A percentile compares a stretch with the other conserved stretches of the same genome.
Conservation (phyloP, 2,329 filamentous ascomycete species). For the Talaromyces atroroseus region DNA sequence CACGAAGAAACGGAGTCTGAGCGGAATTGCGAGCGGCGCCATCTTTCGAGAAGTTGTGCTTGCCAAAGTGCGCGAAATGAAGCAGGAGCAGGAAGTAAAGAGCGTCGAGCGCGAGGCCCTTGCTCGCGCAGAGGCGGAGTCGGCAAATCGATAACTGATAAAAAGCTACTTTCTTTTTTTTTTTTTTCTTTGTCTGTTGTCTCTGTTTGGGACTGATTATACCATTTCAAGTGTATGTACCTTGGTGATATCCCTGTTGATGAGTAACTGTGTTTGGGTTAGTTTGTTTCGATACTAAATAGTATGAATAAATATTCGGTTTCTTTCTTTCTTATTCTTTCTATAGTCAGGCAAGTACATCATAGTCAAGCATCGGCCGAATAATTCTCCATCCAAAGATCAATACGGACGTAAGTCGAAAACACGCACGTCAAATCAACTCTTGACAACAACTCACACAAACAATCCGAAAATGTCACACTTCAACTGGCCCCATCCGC, state of each 20-base stretch:
- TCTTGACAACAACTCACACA: too few species aligned
- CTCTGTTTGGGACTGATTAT: not conserved
- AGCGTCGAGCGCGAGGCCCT: slow-evolving; percentile 58
- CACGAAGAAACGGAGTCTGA: slow-evolving; percentile 49
- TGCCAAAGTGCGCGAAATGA: slow-evolving; percentile 88
- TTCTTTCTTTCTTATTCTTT: too few species aligned
- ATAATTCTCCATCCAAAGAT: too few species aligned
- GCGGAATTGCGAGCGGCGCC: slow-evolving; percentile 57
- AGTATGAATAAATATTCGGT: too few species aligned
- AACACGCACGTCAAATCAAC: too few species aligned
- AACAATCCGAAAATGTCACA: slow-evolving; percentile 19
- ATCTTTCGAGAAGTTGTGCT: slow-evolving; percentile 94
- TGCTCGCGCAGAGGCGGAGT: slow-evolving; percentile 31
- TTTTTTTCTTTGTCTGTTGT: not conserved
- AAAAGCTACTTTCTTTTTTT: not conserved
- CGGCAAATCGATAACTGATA: slow-evolving; percentile 8
- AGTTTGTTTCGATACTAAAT: too few species aligned
- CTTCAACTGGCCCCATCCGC: slow-evolving; percentile 44
- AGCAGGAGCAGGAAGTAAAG: slow-evolving; percentile 73
- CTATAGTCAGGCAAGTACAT: too few species aligned
- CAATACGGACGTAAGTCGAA: too few species aligned
- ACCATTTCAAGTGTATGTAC: slow-evolving; percentile 3
- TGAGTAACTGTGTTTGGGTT: not conserved
- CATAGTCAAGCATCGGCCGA: too few species aligned
- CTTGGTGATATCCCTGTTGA: slow-evolving; percentile 10